Evolutionary conservation across 371 early-diverging fungal species (phyloP), one percentile per base, ranked within the genome.

Genomic region (Apophysomyces elegans): DNA sequence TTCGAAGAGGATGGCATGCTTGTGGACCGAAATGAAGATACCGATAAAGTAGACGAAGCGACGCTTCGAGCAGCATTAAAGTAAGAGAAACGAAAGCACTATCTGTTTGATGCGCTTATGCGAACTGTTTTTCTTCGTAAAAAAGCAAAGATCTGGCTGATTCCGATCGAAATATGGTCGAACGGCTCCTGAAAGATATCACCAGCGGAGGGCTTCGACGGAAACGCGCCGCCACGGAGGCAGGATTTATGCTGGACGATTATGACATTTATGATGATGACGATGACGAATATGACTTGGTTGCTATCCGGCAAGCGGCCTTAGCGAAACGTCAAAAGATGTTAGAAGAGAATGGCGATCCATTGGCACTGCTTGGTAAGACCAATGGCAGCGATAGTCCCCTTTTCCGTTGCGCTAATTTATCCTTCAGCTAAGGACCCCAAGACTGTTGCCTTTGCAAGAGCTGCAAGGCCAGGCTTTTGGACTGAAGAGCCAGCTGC

Each of bases 371-470:
- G 16, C 58, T 82, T 21, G 66, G 76, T 76, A 71, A 63, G 66
- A 56, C 38, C 21, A 36, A 1, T 14, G 1, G 35, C 36, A 6
- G 7, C 21, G n/a, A 61, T 36, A 12, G 32, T 35, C 54, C 54
- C 18, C 9, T 39, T 26, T 41, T 36, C 26, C 8, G 8, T 59
- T 9, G 7, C 4, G 12, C 36, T 38, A n/a, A 14, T 18, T 45
- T 4, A 56, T 58, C 8, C 13, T 45, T 13, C 41, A 73, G 78
- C 79, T 8, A 62, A 63, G 3, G 69, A 83, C 37, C 79, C 80
- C 7, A 73, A 78, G 38, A 83, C 83, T 0, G 72, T 74, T 9
- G 83, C 83, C 26, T 83, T 83, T 72, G 83, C 80, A 14, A 78
- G 78, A 37, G 80, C 83, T 8, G 73, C 73, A 5, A 61, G 65